Evolutionary conservation across 1,284 basidiomycete species (phyloP), one percentile per base, ranked within the genome.

Genomic region (Cryptococcus maquisensis): DNA sequence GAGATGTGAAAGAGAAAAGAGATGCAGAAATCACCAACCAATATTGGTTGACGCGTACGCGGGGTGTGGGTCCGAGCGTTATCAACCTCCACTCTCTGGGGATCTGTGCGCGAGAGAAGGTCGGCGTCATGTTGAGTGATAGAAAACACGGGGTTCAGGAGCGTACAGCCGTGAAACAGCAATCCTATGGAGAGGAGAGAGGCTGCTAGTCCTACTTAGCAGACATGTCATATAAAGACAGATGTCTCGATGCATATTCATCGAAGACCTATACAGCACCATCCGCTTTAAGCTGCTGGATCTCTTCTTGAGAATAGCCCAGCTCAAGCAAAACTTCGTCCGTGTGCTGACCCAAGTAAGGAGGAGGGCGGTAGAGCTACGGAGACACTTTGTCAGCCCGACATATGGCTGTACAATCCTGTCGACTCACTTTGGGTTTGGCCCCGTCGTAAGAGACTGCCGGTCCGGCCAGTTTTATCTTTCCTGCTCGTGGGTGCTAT

Each of bases 391-490:
- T 51, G 4, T 32, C 28, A 32, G 28, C 28, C 28, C 47, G 45
- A 23, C 42, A 44, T n/a, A 36, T 42, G 7, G 24, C n/a, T 42
- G 2, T 3, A 8, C 6, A 32, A 16, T 26, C 13, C 23, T 18
- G 18, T n/a, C 12, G 10, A n/a, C 47, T 52, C 46, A 75, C 72
- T 62, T 71, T 68, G 35, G 66, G 61, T 75, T 86, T 85, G 67
- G 83, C 78, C 3, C 90, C 90, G 66, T 95, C 90, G 78, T 95
- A 97, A 16, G 82, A 80, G 37, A 96, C 90, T 0, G 93, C 85
- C 3, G 93, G 90, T 1, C 85, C 85, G 3, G 92, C 87, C 54
- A 97, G 79, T 75, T 90, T 92, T 73, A 97, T 82, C 66, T 80
- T 86, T 9, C 94, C 92, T 7, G 87, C 83, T 40, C 87, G 80